Percentiles rank a stretch among this genome's conserved stretches.
Evolutionary conservation across 768 basidiomycete species (phyloP).

Genomic region (Boletus insuetus): DNA sequence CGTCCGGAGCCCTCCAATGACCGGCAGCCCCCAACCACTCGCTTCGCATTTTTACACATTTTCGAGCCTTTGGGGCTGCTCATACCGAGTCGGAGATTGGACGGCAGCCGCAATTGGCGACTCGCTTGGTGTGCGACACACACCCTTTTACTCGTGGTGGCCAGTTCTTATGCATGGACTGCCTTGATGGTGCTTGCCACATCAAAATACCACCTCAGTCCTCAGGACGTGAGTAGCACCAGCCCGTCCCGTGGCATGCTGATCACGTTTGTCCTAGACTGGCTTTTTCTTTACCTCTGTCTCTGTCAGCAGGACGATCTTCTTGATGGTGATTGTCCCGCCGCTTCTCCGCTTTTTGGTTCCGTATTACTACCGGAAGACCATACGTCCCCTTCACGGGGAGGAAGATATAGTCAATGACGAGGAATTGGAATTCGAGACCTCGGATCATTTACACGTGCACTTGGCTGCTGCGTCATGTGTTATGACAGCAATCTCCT

Average conservation of each 20-base stretch:
- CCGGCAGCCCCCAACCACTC: neutral
- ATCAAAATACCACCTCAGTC: constrained; percentile 25
- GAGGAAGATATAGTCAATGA: neutral
- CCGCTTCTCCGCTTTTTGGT: constrained; percentile 23
- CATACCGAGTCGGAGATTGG: constrained; percentile 13
- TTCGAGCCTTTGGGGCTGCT: constrained; percentile 27
- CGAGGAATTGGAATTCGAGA: neutral
- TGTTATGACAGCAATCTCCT: constrained; percentile 9
- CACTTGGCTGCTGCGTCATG: constrained; percentile 25
- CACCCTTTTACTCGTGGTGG: constrained; percentile 20
- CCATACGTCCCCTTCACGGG: neutral
- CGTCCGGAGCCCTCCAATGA: neutral
- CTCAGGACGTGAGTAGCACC: constrained; percentile 21
- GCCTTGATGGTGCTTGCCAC: constrained; percentile 27
- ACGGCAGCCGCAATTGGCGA: constrained; percentile 28
- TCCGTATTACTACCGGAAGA: constrained; percentile 21
- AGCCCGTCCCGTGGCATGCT: neutral
- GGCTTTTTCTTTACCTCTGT: constrained; percentile 24
- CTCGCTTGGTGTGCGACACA: constrained; percentile 30
- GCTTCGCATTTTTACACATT: neutral
- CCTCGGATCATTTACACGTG: constrained; percentile 28
- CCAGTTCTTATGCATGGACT: constrained; percentile 6
- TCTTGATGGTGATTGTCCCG: constrained; percentile 22
- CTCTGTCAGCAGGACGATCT: constrained; percentile 16
- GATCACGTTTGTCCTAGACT: constrained; percentile 15